These are phyloP conservation scores for Ganoderma sinense DNA, from an alignment of 1,284 basidiomycete genomes.

Conservation along the genomic window DNA sequence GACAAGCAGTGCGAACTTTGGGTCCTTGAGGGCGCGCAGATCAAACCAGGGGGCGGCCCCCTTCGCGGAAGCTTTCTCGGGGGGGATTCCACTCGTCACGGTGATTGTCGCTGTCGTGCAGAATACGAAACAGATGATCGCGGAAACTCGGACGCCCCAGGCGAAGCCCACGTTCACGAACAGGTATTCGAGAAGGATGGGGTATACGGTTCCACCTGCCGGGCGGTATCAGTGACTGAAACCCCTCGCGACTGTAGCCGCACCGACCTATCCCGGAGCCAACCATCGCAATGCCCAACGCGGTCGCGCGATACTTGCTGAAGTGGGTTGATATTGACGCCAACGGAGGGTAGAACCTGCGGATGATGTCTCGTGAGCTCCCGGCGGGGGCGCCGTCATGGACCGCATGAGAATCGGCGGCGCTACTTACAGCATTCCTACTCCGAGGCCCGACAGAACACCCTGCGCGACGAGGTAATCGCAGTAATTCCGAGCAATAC, in stretches of 20 bases:
- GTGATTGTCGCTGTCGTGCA: conserved; percentile 38
- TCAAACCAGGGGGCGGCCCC: conserved; percentile 34
- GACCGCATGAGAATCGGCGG: conserved; percentile 4
- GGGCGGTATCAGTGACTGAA: conserved; percentile 10
- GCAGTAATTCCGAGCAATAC: conserved; percentile 43
- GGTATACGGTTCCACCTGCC: conserved; percentile 71
- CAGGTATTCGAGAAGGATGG: conserved; percentile 67
- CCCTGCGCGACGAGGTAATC: conserved; percentile 48
- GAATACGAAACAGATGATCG: conserved; percentile 42
- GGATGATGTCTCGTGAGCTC: conserved; percentile 5
- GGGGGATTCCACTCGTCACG: conserved; percentile 39
- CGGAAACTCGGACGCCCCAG: conserved; percentile 57
- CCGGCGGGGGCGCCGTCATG: not conserved
- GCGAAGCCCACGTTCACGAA: conserved; percentile 64
- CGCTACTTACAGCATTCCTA: conserved; percentile 44
- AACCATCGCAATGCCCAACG: conserved; percentile 54
- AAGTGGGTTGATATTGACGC: conserved; percentile 54
- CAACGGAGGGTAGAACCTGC: conserved; percentile 41
- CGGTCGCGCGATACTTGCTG: conserved; percentile 64
- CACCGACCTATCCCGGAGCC: conserved; percentile 42
- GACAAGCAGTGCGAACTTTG: conserved; percentile 41
- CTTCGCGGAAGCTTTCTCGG: conserved; percentile 15
- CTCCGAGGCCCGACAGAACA: conserved; percentile 46
- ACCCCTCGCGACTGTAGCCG: not conserved
- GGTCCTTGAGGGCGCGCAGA: conserved; percentile 38